Conservation (phyloP, 2,329 filamentous ascomycete species). For the Xylaria sp. region DNA sequence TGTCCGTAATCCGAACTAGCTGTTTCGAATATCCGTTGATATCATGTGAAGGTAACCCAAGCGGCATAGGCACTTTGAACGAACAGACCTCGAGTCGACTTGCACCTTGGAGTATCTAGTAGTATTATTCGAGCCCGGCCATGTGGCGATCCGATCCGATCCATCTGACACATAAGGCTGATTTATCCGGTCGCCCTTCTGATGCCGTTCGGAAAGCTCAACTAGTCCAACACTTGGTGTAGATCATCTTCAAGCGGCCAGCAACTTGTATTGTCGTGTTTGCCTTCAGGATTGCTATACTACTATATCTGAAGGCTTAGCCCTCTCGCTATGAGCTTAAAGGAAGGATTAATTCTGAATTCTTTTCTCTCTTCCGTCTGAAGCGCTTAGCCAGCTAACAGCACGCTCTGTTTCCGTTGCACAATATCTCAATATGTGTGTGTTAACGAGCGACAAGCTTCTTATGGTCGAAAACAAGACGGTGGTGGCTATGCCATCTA, state of each 20-base stretch:
- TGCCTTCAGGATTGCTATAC: conserved; percentile 14
- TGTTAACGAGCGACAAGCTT: conserved; percentile 18
- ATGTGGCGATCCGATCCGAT: conserved; percentile 35
- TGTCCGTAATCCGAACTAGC: neutral
- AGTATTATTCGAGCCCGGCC: conserved; percentile 21
- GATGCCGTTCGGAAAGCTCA: conserved; percentile 28
- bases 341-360: conserved; percentile 20
- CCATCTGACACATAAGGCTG: conserved; percentile 39
- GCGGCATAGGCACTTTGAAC: neutral
- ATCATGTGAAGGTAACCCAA: neutral
- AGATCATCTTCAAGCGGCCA: conserved; percentile 29
- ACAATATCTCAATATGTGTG: conserved; percentile 25
- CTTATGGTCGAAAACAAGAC: conserved; percentile 25
- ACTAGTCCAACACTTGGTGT: conserved; percentile 22
- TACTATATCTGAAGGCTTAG: conserved; percentile 35
- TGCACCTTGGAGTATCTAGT: conserved; percentile 11
- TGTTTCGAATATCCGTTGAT: neutral
- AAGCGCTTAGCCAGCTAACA: conserved; percentile 13
- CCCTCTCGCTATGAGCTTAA: conserved; percentile 25
- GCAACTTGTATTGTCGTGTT: conserved; percentile 14
- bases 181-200: conserved; percentile 35
- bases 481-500: conserved; percentile 22
- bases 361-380: conserved; percentile 5
- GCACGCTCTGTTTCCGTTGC: conserved; percentile 8
- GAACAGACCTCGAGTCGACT: neutral